Evolutionary conservation across 306 rosid species (phyloP), one percentile per base, ranked within the genome.

Genomic region (Cucumis hystrix): DNA sequence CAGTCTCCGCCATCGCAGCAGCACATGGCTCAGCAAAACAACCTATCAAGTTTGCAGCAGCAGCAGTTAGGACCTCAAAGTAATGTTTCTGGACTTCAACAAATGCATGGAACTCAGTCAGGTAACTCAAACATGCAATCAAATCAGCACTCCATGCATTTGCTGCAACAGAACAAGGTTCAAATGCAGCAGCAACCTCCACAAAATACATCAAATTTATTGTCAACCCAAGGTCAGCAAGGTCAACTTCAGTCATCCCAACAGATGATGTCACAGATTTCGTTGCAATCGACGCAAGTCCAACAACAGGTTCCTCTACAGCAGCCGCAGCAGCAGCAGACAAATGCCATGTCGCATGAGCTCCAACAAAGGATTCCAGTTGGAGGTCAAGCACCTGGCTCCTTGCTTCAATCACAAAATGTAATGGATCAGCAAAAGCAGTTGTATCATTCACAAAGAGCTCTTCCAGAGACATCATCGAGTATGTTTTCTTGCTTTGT

Each of bases 361-460:
- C 80, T 91, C 88, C 94, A 86, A 63, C 97, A 88, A 79, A 92
- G 96, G 83, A 83, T 92, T 71, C 98, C 90, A 77, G 83, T 82
- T 61, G 79, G 88, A 56, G 90, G 87, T 68, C 90, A 84, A 82
- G 82, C 74, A 13, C 39, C 96, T 8, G 87, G 88, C 64, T 77
- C 97, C 79, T 83, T 92, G 83, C 91, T 84, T 88, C 96, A 90
- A 83, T 83, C 89, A 55, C 93, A 83, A 79, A 90, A 84, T 75
- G 88, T 83, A 67, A 85, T 88, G 82, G 98, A 94, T 85, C 97
- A 84, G 64, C 96, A 85, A 79, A 92, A 92, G 79, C 96, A 89
- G 59, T 52, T 89, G 59, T 89, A 89, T 85, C 97, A 90, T 82
- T 23, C 97, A 77, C 98, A 87, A 75, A 95, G 92, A 81, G 54